These are phyloP conservation scores for Vachellia pachyceras DNA, from an alignment of 306 rosid genomes.

Conservation along the genomic window DNA sequence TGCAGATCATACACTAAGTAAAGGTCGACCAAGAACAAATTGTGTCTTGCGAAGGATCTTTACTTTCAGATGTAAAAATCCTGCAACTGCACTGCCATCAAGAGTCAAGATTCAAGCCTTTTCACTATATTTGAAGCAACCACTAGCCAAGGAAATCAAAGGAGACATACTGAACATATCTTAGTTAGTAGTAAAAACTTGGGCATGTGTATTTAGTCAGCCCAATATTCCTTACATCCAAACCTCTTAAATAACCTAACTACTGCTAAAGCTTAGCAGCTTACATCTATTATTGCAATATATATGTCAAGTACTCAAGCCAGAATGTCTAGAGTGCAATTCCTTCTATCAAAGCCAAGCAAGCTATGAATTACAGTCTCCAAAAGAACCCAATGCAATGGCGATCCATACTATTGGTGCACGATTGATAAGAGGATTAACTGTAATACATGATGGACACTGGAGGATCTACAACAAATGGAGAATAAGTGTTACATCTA, in stretches of 20 bases:
- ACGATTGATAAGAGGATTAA: conserved; percentile 6
- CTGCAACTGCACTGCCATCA: not conserved
- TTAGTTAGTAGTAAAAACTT: not conserved
- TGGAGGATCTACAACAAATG: not conserved
- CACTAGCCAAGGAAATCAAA: too few relatives aligned
- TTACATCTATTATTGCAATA: not conserved
- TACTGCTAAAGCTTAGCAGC: not conserved
- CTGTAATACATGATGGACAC: not conserved
- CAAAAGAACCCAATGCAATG: conserved; percentile 25
- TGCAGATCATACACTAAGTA: not conserved
- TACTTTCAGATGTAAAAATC: too few relatives aligned
- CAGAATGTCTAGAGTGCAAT: not conserved
- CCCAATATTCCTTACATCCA: not conserved
- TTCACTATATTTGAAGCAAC: not conserved
- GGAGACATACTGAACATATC: not conserved
- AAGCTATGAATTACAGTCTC: not conserved
- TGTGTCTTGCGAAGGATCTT: not conserved
- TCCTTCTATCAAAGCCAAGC: not conserved
- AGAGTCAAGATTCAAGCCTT: not conserved
- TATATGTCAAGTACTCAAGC: not conserved
- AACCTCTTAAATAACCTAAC: not conserved
- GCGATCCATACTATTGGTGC: not conserved
- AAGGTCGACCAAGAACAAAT: not conserved
- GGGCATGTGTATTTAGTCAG: not conserved
- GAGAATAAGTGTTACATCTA: conserved; percentile 24